phyloP scores from a whole-genome alignment of 202 grass and related monocot species.

The Musa balbisiana region DNA sequence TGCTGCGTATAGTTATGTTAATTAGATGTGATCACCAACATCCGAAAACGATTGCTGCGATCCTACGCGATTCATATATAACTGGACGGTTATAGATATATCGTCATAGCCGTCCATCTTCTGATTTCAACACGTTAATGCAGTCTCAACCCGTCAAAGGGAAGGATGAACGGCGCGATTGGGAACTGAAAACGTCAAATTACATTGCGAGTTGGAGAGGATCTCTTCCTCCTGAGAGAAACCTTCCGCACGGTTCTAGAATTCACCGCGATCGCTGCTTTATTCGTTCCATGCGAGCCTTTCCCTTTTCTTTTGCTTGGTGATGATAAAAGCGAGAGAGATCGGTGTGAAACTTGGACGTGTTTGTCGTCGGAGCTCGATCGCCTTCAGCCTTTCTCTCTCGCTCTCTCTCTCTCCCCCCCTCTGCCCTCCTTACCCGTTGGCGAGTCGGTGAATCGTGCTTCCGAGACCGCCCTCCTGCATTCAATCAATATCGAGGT shows the following conservation, averaged over 20 bases:
- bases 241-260: neutral
- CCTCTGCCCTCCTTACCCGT: neutral
- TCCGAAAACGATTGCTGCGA: too few species aligned
- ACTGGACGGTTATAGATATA: too few species aligned
- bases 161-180: neutral
- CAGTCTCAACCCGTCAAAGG: neutral
- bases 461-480: neutral
- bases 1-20: too few species aligned
- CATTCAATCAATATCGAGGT: neutral
- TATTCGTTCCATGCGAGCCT: neutral
- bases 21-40: too few species aligned
- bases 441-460: neutral
- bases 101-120: neutral
- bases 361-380: neutral
- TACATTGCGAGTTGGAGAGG: neutral
- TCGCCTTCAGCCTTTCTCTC: neutral
- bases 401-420: neutral
- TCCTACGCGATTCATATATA: too few species aligned
- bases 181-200: neutral
- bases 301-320: neutral
- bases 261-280: neutral
- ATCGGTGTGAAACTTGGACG: neutral
- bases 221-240: neutral
- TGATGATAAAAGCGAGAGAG: neutral
- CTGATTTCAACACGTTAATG: neutral